Conservation (phyloP, 2,329 filamentous ascomycete species). For the Dothiorella sarmentorum region DNA sequence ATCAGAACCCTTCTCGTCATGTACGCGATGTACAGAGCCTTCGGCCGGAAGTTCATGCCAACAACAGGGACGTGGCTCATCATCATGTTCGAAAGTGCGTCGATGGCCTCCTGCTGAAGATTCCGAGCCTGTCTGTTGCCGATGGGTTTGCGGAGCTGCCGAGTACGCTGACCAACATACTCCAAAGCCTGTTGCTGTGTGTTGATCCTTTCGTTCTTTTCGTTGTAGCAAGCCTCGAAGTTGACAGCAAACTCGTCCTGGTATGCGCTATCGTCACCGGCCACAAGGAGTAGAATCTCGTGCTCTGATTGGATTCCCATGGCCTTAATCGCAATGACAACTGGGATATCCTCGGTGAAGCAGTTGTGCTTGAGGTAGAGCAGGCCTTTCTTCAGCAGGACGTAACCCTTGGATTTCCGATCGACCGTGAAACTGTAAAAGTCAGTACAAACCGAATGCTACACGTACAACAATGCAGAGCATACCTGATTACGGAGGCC, state of each 20-base stretch:
- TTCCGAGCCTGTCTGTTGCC: slow-evolving; percentile 60
- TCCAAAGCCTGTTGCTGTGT: slow-evolving; percentile 96
- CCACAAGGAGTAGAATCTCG: slow-evolving; percentile 88
- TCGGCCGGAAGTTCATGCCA: slow-evolving; percentile 92
- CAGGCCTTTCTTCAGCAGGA: slow-evolving; percentile 87
- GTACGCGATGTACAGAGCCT: slow-evolving; percentile 91
- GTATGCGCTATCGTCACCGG: slow-evolving; percentile 80
- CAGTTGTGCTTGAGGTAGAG: slow-evolving; percentile 92
- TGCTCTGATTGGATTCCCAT: slow-evolving; percentile 92
- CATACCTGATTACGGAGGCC: slow-evolving; percentile 77
- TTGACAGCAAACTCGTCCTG: slow-evolving; percentile 95
- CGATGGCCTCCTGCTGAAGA: slow-evolving; percentile 85
- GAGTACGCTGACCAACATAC: slow-evolving; percentile 81
- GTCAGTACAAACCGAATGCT: slow-evolving; percentile 4
- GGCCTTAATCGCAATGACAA: slow-evolving; percentile 88
- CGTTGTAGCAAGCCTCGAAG: slow-evolving; percentile 85
- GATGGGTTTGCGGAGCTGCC: slow-evolving; percentile 71
- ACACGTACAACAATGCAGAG: neutral
- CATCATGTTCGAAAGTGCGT: slow-evolving; percentile 87
- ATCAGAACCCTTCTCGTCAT: slow-evolving; percentile 97
- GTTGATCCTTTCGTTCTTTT: slow-evolving; percentile 60
- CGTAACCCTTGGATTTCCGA: slow-evolving; percentile 95
- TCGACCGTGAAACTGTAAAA: slow-evolving; percentile 85
- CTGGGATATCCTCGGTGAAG: slow-evolving; percentile 87
- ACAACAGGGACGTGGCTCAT: slow-evolving; percentile 92